Base-by-base conservation (phyloP, 495 filamentous ascomycete species). In the Penicillium simplicissimum region DNA sequence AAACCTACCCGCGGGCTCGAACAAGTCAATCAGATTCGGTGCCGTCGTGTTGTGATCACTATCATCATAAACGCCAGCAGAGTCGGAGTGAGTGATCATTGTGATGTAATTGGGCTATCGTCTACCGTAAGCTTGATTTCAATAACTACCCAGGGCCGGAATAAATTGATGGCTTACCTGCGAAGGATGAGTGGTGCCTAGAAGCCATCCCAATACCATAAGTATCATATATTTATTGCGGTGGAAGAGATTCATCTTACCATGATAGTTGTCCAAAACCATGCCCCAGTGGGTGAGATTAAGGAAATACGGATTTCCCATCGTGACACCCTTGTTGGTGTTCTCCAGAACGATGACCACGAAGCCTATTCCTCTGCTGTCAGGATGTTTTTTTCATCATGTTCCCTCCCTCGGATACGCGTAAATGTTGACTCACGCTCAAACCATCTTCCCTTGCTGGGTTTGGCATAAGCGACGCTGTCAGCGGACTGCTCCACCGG, bases 91-190 rank as follows among this genome's bases (percentile, higher is more conserved):
- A 4, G 60, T 11, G 21, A 62, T 35, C 60, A 62, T 62, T 5
- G 60, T 58, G 9, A 62, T 62, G 34, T 62, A 62, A 21, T 62
- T 62, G 9, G 60, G 60, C 60, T 62, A 23, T 38, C 36, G 7
- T 21, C 8, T 13, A 2, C n/a, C 11, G 42, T 47, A 4, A 47
- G 42, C 21, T 11, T 17, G 15, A 4, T 19, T 47, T 47, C 15
- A 14, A 17, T 2, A 47, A 8, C n/a, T n/a, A n/a, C n/a, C n/a
- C n/a, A n/a, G 19, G 19, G 11, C 19, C 25, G 5, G 23, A 17
- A 48, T 4, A 2, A 5, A 14, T 1, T 9, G 11, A 4, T 23
- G 19, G 2, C 13, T 48, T 25, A 48, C 45, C 45, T 48, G 45
- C 6, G 60, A 62, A 1, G 60, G 60, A 58, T 62, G 60, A 25